These are phyloP conservation scores for Aspergillus versicolor DNA, from an alignment of 2,329 filamentous ascomycete species.

Conservation along the genomic window DNA sequence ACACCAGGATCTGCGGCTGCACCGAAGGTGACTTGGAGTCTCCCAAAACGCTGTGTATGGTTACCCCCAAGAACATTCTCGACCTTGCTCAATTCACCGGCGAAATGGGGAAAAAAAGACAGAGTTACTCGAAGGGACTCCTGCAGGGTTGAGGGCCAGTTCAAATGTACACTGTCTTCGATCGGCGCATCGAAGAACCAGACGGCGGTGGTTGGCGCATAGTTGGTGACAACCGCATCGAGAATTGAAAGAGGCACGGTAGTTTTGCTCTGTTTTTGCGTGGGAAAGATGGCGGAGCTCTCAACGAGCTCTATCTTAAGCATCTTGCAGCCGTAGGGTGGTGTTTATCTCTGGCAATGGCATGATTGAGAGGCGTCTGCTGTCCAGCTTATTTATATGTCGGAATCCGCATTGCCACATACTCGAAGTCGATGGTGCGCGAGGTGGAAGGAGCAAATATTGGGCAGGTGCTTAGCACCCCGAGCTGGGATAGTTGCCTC, in stretches of 20 bases:
- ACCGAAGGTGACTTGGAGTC: constrained; percentile 33
- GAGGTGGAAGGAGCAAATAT: too few species aligned
- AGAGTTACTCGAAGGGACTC: constrained; percentile 1
- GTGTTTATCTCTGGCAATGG: background rate
- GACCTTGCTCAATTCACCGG: constrained; percentile 8
- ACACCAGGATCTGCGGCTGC: constrained; percentile 43
- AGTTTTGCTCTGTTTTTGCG: background rate
- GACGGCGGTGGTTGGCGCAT: background rate
- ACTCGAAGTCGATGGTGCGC: too few species aligned
- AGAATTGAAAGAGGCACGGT: constrained; percentile 6
- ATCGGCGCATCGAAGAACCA: constrained; percentile 4
- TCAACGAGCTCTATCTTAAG: too few species aligned
- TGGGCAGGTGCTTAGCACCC: too few species aligned
- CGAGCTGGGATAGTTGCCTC: too few species aligned
- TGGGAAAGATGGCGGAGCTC: background rate
- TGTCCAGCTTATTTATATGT: too few species aligned
- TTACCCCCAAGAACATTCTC: background rate
- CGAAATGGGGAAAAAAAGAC: constrained; percentile 6
- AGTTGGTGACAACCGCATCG: constrained; percentile 5
- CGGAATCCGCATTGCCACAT: too few species aligned
- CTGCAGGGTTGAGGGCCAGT: background rate
- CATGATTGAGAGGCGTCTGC: too few species aligned
- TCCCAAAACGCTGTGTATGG: constrained; percentile 30
- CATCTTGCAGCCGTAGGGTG: background rate
- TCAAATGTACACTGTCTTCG: background rate